A percentile compares a stretch with the other conserved stretches of the same genome.
These are phyloP conservation scores for Leptoxyphium fumago DNA, from an alignment of 2,329 filamentous ascomycete species.

Conservation along the genomic window DNA sequence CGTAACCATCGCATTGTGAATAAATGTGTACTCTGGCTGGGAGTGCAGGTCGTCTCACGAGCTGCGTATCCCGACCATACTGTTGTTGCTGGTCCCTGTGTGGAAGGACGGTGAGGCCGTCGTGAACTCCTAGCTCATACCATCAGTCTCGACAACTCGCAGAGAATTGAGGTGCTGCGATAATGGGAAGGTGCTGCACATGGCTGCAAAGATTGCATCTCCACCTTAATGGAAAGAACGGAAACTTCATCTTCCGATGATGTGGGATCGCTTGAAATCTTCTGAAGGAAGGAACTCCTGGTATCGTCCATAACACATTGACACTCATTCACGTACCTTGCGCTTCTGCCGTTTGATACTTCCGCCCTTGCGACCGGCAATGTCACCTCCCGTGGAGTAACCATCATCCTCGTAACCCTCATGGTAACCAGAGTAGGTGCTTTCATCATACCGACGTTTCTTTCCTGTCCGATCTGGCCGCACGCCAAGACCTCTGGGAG, in stretches of 20 bases:
- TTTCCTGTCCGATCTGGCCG: conserved; percentile 52
- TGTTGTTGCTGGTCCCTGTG: conserved; percentile 1
- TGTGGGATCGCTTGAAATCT: too few relatives aligned
- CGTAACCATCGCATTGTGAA: too few relatives aligned
- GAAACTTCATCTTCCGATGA: too few relatives aligned
- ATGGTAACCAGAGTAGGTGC: conserved; percentile 59
- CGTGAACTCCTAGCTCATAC: conserved; percentile 5
- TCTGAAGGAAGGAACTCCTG: too few relatives aligned
- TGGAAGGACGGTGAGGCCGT: conserved; percentile 7
- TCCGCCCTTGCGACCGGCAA: conserved; percentile 20
- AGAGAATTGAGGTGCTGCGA: too few relatives aligned
- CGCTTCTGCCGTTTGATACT: conserved; percentile 17
- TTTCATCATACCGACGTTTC: conserved; percentile 63
- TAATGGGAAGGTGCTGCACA: too few relatives aligned
- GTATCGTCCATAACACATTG: too few relatives aligned
- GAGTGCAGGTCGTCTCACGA: conserved; percentile 1
- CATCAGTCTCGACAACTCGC: not conserved
- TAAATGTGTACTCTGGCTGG: too few relatives aligned
- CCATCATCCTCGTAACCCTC: conserved; percentile 57
- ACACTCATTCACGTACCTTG: conserved; percentile 6
- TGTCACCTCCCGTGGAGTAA: conserved; percentile 59
- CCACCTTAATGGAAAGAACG: too few relatives aligned
- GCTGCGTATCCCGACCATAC: conserved; percentile 8
- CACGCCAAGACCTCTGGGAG: conserved; percentile 29
- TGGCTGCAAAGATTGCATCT: too few relatives aligned